Evolutionary conservation across 2,329 filamentous ascomycete genomes (phyloP), one percentile per base, ranked within the genome.

Genomic region (Pestalotiopsis sp.): DNA sequence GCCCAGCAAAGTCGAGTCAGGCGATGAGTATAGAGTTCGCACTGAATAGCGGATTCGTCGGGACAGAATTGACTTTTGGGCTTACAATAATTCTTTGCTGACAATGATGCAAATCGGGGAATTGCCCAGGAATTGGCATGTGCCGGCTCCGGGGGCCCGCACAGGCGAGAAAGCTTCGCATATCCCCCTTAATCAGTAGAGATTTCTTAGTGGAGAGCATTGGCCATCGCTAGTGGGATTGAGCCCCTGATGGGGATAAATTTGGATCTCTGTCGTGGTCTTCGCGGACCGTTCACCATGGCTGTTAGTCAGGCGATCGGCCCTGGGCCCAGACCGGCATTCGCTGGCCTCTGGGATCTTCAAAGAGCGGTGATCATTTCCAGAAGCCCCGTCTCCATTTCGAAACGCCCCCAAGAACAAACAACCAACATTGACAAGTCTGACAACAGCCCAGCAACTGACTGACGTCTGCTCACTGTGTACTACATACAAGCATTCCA

Each of bases 201-300:
- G 59, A 62, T 62, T 62, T 62, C 31, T 12, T 62, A 62, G 59
- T 62, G 59, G 14, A 9, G 59, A 62, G 59, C 59, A 62, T 39
- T 39, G 27, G 59, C 59, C 36, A 23, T 12, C 31, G 27, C 59
- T 62, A 62, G 59, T 41, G 59, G 31, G 38, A 17, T 52, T 52
- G 27, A 39, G n/a, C 25, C 27, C 59, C 59, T 62, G 25, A 62
- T n/a, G n/a, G 7, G 7, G 31, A 20, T 31, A 62, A 62, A 36
- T 36, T 62, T 36, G 12, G 27, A 27, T 27, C 27, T 27, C 11
- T 59, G 27, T 20, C 14, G 20, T 17, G 56, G 20, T 13, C 20
- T 23, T 12, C 20, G 17, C 57, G n/a, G 12, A 14, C 57, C 20
- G 25, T 59, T 59, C 11, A 23, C 31, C 9, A 36, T 36, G 57